Conservation (phyloP, 192 early-diverging fungal species). For the Coemansia sp. region DNA sequence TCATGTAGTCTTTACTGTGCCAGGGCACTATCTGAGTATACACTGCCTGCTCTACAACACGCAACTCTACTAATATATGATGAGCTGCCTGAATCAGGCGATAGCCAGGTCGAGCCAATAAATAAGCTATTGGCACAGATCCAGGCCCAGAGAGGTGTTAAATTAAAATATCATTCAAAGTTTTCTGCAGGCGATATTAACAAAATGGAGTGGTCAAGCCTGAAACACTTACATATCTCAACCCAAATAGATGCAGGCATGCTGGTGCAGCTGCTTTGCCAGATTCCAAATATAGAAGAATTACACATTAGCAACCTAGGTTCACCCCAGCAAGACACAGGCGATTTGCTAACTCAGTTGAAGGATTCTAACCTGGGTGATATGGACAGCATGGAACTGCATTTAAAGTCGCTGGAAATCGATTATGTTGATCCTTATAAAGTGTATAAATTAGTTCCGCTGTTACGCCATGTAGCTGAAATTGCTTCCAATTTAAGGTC, state of each 20-base stretch:
- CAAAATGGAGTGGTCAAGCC: neutral
- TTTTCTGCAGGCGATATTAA: no score
- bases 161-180: no score
- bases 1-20: neutral
- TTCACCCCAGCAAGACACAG: neutral
- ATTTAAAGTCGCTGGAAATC: neutral
- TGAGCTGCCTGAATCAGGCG: no score
- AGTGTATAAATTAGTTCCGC: neutral
- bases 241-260: neutral
- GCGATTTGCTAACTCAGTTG: neutral
- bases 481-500: neutral
- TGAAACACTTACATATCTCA: neutral
- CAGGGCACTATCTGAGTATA: neutral
- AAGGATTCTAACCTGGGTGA: neutral
- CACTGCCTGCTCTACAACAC: neutral
- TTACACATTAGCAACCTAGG: neutral
- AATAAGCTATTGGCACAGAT: no score
- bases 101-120: no score
- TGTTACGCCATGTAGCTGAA: neutral
- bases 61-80: no score
- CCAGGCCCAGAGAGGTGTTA: no score
- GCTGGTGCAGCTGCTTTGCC: neutral
- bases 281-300: neutral
- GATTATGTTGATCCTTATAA: neutral
- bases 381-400: neutral